Percentiles rank a stretch among this genome's conserved stretches.
Evolutionary conservation across 1,284 basidiomycete genomes (phyloP).

Genomic region (Microbotryum silenes-acaulis): DNA sequence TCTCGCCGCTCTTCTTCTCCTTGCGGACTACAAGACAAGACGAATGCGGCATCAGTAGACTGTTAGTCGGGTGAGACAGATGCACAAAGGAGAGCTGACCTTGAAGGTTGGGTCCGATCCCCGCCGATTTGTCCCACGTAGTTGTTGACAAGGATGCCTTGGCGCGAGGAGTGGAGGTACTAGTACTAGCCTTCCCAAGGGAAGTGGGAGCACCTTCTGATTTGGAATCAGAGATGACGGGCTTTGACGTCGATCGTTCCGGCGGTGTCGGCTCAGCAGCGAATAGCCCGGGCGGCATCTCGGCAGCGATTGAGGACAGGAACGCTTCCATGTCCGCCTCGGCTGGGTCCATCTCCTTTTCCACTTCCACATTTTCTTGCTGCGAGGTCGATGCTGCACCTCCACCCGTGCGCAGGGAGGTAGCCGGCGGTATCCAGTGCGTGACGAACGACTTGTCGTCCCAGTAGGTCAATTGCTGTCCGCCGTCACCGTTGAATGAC

Average conservation of each 20-base stretch:
- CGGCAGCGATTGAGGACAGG: constrained; percentile 31
- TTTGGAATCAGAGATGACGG: too few relatives aligned
- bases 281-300: constrained; percentile 1
- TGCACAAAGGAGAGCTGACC: constrained; percentile 2
- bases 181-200: not conserved
- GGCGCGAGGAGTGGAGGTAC: not conserved
- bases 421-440: constrained; percentile 19
- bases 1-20: constrained; percentile 64
- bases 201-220: too few relatives aligned
- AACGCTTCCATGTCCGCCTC: constrained; percentile 35
- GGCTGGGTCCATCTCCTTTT: constrained; percentile 7
- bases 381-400: not conserved
- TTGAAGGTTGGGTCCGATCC: not conserved
- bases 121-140: too few relatives aligned
- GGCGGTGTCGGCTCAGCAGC: not conserved
- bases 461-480: constrained; percentile 33
- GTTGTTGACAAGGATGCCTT: too few relatives aligned
- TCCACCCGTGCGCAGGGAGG: not conserved
- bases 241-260: not conserved
- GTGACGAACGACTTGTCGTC: constrained; percentile 34
- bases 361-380: not conserved
- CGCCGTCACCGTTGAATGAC: constrained; percentile 30
- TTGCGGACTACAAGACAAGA: constrained; percentile 15
- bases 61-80: not conserved
- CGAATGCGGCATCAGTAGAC: not conserved